Base-by-base conservation (phyloP, 208 protist genomes). In the Acanthamoeba lugdunensis region DNA sequence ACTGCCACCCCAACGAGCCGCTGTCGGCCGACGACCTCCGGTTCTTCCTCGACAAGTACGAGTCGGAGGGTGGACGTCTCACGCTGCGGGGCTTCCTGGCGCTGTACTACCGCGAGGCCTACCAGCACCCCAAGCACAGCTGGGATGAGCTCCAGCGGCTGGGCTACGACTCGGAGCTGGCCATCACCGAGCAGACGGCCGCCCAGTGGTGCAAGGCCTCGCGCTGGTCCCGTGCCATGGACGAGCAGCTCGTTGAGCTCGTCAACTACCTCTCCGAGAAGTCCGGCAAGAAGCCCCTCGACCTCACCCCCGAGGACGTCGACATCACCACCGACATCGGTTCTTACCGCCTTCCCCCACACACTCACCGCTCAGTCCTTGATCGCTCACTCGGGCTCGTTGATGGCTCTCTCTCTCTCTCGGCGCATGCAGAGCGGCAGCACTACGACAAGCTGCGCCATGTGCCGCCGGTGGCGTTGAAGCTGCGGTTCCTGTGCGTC, bases 241-340 rank as follows among this genome's bases (percentile, higher is more conserved):
- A 91, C 61, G 61, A 91, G 48, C 85, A 91, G 63, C 85, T 91
- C 25, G 85, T 91, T 2, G 85, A 91, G 28, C 85, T 91, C 85
- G 85, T 91, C 85, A 87, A 87, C 52, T 63, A 41, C 23, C 45
- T 87, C 79, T 58, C 79, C 23, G 79, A 87, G 50, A 56, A 63
- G 79, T 65, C 79, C n/a, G 79, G 79, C 23, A 87, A 87, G 52
- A 28, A 45, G 52, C 79, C 79, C 50, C 79, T 87, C 30, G 79
- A 87, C 52, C 79, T 87, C 52, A 65, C 50, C 2, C 48, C 79
- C 50, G 50, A 87, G 6, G 79, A 87, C 33, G 33, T 87, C 45
- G 30, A 41, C 28, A 45, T 87, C 52, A 63, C 79, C 45, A 63
- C 50, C 14, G 79, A 63, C 14, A 63, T 52, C 21, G 73, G 73